Evolutionary conservation across 1,284 basidiomycete genomes (phyloP), one percentile per base, ranked within the genome.

Genomic region (Pseudozyma sp.): DNA sequence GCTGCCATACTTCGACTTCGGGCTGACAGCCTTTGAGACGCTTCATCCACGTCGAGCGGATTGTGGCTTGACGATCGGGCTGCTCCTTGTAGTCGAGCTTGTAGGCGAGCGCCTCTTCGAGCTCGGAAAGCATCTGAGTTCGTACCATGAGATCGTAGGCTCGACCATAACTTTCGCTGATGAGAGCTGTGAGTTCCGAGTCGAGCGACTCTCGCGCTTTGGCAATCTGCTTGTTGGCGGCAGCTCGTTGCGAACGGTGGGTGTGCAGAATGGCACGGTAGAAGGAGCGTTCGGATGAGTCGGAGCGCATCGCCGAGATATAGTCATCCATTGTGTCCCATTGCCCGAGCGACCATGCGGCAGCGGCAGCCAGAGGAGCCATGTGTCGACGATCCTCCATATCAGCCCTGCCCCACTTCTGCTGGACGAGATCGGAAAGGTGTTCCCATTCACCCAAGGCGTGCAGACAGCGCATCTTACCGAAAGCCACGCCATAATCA

Each of bases 271-370:
- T 97, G 1, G 96, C 95, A 56, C 94, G 91, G 87, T 97, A 99
- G 88, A 98, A 99, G 18, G 94, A 92, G 48, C 94, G 89, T 85
- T 99, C 97, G 0, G 95, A 91, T 8, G 95, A 96, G 83, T 99
- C 96, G 36, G 89, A 87, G 82, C 93, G 93, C 93, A 99, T 97
- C 3, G 92, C 93, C 8, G 90, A 89, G 68, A 99, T 97, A 86
- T 97, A 99, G 79, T 95, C 92, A 69, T 99, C 97, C 97, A 99
- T 99, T 9, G 91, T 89, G 81, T 97, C 95, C 97, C 97, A 99
- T 82, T 98, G 94, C 73, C 92, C 92, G 62, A 97, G 86, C 6
- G 94, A 94, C 96, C 97, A 99, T 5, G 94, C 94, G 1, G 97
- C 96, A 0, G 97, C 96, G 0, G 97, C 94, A 0, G 96, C 97